Evolutionary conservation across 352 stramenopile genomes (phyloP).

Genomic region (Globisporangium splendens): DNA sequence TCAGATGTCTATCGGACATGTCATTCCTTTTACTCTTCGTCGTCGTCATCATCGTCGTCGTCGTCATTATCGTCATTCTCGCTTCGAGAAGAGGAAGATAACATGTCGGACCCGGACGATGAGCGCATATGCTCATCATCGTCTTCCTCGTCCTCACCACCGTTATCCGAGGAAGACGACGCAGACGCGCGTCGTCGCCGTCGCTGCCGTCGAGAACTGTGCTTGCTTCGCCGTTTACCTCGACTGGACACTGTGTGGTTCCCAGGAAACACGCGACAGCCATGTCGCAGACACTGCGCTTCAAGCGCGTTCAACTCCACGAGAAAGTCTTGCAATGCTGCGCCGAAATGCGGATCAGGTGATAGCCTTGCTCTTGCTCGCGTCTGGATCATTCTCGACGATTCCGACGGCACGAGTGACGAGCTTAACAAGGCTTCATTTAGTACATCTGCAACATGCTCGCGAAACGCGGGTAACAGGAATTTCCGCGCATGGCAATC

Average conservation of each 20-base stretch:
- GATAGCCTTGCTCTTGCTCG: background rate
- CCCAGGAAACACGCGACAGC: conserved; percentile 36
- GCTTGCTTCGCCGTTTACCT: conserved; percentile 10
- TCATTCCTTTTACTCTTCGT: conserved; percentile 20
- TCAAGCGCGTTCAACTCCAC: conserved; percentile 24
- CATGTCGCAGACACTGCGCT: conserved; percentile 29
- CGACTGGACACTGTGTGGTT: conserved; percentile 6
- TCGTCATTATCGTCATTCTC: conserved; percentile 27
- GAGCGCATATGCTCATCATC: conserved; percentile 23
- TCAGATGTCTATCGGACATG: no score
- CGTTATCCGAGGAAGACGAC: no score
- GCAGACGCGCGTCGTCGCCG: conserved; percentile 1
- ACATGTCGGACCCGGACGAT: conserved; percentile 25
- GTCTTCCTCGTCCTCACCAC: conserved; percentile 6
- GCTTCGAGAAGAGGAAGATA: conserved; percentile 22
- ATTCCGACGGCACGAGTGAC: conserved; percentile 3
- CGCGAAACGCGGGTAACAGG: conserved; percentile 32
- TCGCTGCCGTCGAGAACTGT: conserved; percentile 10
- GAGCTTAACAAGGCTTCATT: conserved; percentile 26
- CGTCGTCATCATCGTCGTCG: conserved; percentile 20
- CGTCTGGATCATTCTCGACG: background rate
- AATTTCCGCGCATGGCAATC: conserved; percentile 27
- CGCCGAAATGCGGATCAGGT: conserved; percentile 4
- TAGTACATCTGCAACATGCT: conserved; percentile 38
- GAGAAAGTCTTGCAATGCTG: conserved; percentile 38